phyloP scores from a whole-genome alignment of 116 monocot species.

The Dioscorea cayenensis region DNA sequence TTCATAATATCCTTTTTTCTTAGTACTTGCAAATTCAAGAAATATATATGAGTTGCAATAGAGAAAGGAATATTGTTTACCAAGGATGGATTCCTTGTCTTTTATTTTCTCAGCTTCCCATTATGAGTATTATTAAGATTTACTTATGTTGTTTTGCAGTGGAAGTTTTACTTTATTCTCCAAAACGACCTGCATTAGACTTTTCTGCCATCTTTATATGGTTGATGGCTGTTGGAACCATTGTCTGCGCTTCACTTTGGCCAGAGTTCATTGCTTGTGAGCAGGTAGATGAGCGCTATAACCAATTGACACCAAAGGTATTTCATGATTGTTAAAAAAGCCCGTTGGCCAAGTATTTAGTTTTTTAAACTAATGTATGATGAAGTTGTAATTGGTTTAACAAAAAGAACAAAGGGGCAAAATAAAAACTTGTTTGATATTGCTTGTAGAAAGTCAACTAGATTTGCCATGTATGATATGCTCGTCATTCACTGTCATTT shows the following conservation, averaged over 20 bases:
- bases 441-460: too few relatives aligned
- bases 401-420: too few relatives aligned
- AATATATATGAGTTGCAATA: too few relatives aligned
- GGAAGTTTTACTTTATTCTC: conserved; percentile 81
- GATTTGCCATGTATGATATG: too few relatives aligned
- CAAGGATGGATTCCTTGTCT: neutral
- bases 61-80: neutral
- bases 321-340: neutral
- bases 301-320: conserved; percentile 64
- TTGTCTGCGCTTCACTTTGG: conserved; percentile 93
- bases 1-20: too few relatives aligned
- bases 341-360: neutral
- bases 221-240: conserved; percentile 85
- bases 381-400: too few relatives aligned
- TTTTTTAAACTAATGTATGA: too few relatives aligned
- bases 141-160: conserved; percentile 43
- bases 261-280: conserved; percentile 60
- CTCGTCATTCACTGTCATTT: too few relatives aligned
- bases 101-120: conserved; percentile 1
- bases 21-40: too few relatives aligned
- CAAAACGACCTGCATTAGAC: conserved; percentile 72
- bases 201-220: conserved; percentile 74
- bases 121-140: neutral
- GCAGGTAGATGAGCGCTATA: conserved; percentile 74
- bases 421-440: too few relatives aligned